phyloP scores from a whole-genome alignment of 495 filamentous ascomycete species.

The Neurospora sp. region DNA sequence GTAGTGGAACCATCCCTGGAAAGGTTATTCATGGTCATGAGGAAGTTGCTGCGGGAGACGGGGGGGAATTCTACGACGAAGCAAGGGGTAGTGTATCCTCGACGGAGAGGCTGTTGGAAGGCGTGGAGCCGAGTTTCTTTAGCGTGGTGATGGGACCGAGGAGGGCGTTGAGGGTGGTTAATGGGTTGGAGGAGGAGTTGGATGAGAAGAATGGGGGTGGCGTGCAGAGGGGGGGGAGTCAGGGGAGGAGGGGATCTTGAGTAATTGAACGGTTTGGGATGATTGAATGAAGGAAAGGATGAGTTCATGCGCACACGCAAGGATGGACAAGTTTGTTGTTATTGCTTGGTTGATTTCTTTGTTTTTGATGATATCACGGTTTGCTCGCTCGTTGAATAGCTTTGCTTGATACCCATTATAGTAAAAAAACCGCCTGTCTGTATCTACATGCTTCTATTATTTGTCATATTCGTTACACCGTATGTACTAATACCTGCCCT shows the following conservation, averaged over 20 bases:
- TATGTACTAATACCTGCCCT: background rate
- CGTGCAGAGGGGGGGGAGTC: background rate
- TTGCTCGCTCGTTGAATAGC: background rate
- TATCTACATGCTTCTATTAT: no score
- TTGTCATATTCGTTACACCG: background rate
- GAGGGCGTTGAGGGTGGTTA: slow-evolving; percentile 63
- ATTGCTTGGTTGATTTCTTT: background rate
- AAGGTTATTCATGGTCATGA: background rate
- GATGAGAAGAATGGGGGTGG: background rate
- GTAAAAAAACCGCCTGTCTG: background rate
- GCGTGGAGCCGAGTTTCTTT: slow-evolving; percentile 62
- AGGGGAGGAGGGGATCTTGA: background rate
- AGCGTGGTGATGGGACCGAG: slow-evolving; percentile 62
- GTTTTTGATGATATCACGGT: background rate
- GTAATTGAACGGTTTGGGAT: background rate
- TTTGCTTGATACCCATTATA: background rate
- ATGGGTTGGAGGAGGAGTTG: slow-evolving; percentile 33
- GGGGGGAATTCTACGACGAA: slow-evolving; percentile 12
- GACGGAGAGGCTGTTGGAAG: slow-evolving; percentile 47
- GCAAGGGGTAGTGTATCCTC: slow-evolving; percentile 23
- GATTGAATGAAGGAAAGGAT: background rate
- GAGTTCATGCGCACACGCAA: background rate
- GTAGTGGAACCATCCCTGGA: background rate
- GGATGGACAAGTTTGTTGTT: background rate
- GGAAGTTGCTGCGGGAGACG: background rate